Percentiles rank a stretch among this genome's conserved stretches.
These are phyloP conservation scores for Cryptococcus sp. DNA, from an alignment of 1,284 basidiomycete species.

Conservation along the genomic window DNA sequence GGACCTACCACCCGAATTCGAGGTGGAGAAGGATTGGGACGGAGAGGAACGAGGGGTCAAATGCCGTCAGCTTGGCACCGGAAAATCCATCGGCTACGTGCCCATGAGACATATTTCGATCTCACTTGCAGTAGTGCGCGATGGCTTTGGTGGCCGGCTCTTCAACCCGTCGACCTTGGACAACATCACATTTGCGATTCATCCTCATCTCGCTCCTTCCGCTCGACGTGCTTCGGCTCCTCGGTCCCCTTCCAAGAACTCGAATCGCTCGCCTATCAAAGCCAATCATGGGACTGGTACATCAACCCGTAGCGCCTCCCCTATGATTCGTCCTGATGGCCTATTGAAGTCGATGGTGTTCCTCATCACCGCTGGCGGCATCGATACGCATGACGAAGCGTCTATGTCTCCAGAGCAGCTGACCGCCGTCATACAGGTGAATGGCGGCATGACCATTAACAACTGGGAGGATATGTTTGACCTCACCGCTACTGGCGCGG, in stretches of 20 bases:
- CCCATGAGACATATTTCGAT: not conserved
- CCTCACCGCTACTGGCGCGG: constrained; percentile 56
- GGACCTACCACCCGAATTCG: not conserved
- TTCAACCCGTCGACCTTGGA: not conserved
- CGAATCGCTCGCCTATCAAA: constrained; percentile 1
- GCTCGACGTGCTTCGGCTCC: not conserved
- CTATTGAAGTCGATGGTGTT: constrained; percentile 13
- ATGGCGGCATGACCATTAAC: constrained; percentile 65
- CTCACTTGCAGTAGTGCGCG: not conserved
- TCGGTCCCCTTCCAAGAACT: not conserved
- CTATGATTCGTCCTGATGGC: not conserved
- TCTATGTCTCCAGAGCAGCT: not conserved
- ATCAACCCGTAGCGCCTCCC: not conserved
- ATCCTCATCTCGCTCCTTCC: not conserved
- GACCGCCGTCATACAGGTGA: constrained; percentile 53
- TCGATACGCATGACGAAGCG: not conserved
- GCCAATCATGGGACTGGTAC: not conserved
- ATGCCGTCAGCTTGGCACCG: not conserved
- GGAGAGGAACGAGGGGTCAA: not conserved
- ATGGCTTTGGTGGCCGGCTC: not conserved
- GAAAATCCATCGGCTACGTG: not conserved
- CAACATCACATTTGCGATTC: too few species aligned
- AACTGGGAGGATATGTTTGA: constrained; percentile 68
- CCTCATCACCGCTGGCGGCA: constrained; percentile 10
- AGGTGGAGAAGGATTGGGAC: not conserved